A percentile compares a stretch with the other conserved stretches of the same genome.
phyloP scores from a whole-genome alignment of 805 yeast genomes.

The Candida dendrica region DNA sequence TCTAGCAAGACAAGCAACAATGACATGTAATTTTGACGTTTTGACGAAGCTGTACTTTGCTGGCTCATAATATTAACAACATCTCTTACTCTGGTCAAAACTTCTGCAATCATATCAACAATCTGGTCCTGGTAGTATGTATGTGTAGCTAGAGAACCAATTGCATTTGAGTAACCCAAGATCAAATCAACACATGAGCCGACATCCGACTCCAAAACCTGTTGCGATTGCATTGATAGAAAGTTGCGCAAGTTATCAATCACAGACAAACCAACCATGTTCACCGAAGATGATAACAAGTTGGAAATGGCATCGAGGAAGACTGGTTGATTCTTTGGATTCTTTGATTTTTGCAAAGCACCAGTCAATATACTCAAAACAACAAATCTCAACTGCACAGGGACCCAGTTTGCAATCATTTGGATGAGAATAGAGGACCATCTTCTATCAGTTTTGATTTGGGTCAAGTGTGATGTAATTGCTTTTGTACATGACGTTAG shows the following conservation, averaged over 20 bases:
- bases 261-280: slow-evolving; percentile 81
- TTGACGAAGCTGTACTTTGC: too few species aligned
- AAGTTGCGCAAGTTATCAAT: slow-evolving; percentile 66
- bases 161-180: slow-evolving; percentile 44
- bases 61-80: slow-evolving; percentile 5
- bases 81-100: slow-evolving; percentile 36
- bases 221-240: slow-evolving; percentile 37
- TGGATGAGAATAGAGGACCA: slow-evolving; percentile 59
- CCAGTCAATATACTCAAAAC: slow-evolving; percentile 43
- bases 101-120: slow-evolving; percentile 69
- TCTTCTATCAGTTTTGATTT: slow-evolving; percentile 21
- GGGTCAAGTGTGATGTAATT: slow-evolving; percentile 38
- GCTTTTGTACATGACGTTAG: slow-evolving; percentile 49
- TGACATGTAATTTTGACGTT: not conserved
- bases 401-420: slow-evolving; percentile 68
- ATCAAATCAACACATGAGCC: slow-evolving; percentile 23
- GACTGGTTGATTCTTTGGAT: slow-evolving; percentile 17
- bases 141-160: slow-evolving; percentile 68
- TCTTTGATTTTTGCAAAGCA: slow-evolving; percentile 18
- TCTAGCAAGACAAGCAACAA: slow-evolving; percentile 9
- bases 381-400: slow-evolving; percentile 68
- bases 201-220: slow-evolving; percentile 17
- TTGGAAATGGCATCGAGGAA: slow-evolving; percentile 44
- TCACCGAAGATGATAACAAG: slow-evolving; percentile 67
- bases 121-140: slow-evolving; percentile 83